A percentile compares a stretch with the other conserved stretches of the same genome.
phyloP scores from a whole-genome alignment of 2,329 filamentous ascomycete genomes.

The Penicillium sp. region DNA sequence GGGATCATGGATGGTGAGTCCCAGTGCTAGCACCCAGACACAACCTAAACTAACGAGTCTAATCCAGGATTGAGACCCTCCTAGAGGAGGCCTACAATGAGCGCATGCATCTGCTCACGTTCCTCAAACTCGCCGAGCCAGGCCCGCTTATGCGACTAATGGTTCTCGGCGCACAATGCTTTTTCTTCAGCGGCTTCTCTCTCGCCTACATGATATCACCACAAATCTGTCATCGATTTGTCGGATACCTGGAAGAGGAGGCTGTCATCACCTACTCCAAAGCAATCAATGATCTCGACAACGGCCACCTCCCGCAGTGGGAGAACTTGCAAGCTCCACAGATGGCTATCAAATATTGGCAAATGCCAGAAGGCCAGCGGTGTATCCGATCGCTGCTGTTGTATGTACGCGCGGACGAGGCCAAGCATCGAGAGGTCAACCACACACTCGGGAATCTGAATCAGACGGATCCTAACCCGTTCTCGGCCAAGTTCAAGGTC shows the following conservation, averaged over 20 bases:
- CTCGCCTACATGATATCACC: constrained; percentile 85
- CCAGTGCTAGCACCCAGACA: not conserved
- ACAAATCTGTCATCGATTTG: constrained; percentile 89
- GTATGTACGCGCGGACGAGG: constrained; percentile 87
- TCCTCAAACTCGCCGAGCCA: constrained; percentile 87
- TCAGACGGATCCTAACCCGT: constrained; percentile 87
- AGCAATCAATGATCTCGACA: constrained; percentile 84
- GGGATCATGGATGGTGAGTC: constrained; percentile 82
- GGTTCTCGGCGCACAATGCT: constrained; percentile 89
- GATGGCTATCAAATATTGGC: constrained; percentile 90
- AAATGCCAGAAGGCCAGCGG: constrained; percentile 82
- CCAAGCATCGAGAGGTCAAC: constrained; percentile 91
- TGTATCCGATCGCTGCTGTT: constrained; percentile 86
- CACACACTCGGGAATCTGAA: constrained; percentile 90
- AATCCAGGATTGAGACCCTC: constrained; percentile 79
- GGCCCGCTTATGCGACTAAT: constrained; percentile 90
- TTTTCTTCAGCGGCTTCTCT: constrained; percentile 96
- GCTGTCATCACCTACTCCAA: constrained; percentile 94
- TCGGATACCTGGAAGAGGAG: constrained; percentile 96
- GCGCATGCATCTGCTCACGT: constrained; percentile 89
- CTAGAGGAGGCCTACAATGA: constrained; percentile 92
- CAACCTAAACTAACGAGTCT: not conserved
- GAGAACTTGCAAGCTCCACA: constrained; percentile 78
- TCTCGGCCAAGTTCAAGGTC: not conserved
- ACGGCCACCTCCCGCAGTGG: constrained; percentile 82